A percentile compares a stretch with the other conserved stretches of the same genome.
phyloP scores from a whole-genome alignment of 2,329 filamentous ascomycete species.

The Sporothrix schenckii region DNA sequence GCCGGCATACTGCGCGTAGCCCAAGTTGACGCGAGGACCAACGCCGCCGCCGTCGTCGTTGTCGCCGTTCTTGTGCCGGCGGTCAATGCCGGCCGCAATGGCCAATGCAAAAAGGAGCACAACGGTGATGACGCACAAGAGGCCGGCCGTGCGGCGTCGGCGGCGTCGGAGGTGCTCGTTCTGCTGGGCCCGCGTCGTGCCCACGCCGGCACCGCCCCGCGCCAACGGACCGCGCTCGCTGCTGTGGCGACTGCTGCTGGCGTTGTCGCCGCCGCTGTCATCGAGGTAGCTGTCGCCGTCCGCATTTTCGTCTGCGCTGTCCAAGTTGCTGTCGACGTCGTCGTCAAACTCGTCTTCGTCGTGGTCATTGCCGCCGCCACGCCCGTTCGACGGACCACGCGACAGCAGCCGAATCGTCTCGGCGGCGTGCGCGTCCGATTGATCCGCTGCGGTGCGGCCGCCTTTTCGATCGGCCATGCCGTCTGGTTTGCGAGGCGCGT shows the following conservation, averaged over 20 bases:
- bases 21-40: conserved; percentile 30
- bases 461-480: background rate
- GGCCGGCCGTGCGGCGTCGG: background rate
- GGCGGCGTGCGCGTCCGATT: conserved; percentile 7
- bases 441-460: conserved; percentile 10
- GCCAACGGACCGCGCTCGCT: background rate
- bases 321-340: conserved; percentile 10
- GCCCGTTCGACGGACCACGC: background rate
- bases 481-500: background rate
- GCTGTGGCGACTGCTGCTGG: background rate
- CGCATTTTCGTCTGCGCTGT: conserved; percentile 11
- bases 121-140: background rate
- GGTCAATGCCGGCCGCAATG: conserved; percentile 3
- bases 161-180: conserved; percentile 9
- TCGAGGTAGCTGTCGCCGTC: conserved; percentile 10
- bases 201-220: background rate
- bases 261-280: conserved; percentile 2
- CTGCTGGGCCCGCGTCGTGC: conserved; percentile 11
- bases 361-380: too few species aligned
- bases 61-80: background rate
- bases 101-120: background rate
- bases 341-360: background rate
- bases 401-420: conserved; percentile 18
- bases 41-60: too few species aligned
- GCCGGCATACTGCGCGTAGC: conserved; percentile 34